Base-by-base conservation (phyloP, 805 yeast species). In the Wickerhamomyces silvicola region DNA sequence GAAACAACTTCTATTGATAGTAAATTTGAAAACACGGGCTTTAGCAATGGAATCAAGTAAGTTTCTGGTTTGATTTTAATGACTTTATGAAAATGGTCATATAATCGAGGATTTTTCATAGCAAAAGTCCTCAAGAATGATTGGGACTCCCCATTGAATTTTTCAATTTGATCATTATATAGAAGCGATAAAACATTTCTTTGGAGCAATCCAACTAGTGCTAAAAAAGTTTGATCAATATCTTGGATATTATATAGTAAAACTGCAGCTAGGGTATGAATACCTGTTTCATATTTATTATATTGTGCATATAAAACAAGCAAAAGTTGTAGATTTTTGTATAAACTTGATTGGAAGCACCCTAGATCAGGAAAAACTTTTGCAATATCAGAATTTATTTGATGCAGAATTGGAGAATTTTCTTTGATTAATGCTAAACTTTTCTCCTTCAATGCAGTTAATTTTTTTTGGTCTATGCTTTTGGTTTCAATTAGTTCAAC, bases 71-170 rank as follows among this genome's bases (percentile, higher is more conserved):
- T 35, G 19, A 80, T 39, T 8, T 58, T 59, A 11, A 66, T 50
- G 10, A 59, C 48, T 22, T 60, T 45, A 17, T 31, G 48, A 46
- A 81, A 71, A 47, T 79, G 84, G 9, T 63, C 50, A 33, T 59
- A 63, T 22, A 81, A 51, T 15, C 62, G 45, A 8, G 73, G 68
- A 27, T 64, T 54, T 30, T 68, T 64, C 24, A 59, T 52, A 13
- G 62, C 55, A 30, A 81, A 60, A 13, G 68, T 61, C 38, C 62
- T 59, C 25, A 67, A 61, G 43, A 75, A 77, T 14, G 78, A 67
- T 10, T 55, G 50, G 33, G 64, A 51, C 38, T 64, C 69, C 9
- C 60, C 62, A 7, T 52, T 37, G n/a, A 69, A 46, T 3, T 47
- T 28, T 6, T 24, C 42, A 24, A 50, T 52, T 35, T 59, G 51